These are phyloP conservation scores for Amorphotheca resinae DNA, from an alignment of 495 filamentous ascomycete genomes.

Conservation along the genomic window DNA sequence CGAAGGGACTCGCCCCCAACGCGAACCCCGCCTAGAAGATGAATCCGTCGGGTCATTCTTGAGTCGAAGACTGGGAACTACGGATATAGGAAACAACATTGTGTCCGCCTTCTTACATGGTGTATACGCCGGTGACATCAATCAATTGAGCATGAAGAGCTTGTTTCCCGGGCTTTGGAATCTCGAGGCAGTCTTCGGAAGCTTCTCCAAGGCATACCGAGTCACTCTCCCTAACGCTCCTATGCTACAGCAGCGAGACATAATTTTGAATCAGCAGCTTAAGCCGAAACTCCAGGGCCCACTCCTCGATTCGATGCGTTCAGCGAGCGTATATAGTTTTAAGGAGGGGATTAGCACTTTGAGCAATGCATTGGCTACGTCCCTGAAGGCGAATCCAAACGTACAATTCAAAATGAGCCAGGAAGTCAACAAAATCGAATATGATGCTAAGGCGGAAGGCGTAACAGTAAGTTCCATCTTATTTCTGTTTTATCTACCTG, in stretches of 20 bases:
- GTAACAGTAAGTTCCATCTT: conserved; percentile 17
- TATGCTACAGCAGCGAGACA: not conserved
- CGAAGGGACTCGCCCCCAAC: conserved; percentile 13
- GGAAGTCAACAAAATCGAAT: conserved; percentile 19
- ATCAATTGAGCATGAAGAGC: conserved; percentile 58
- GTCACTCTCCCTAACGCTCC: not conserved
- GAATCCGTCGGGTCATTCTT: conserved; percentile 66
- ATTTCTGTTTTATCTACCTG: conserved; percentile 1
- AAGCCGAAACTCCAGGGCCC: not conserved
- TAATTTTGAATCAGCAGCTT: not conserved
- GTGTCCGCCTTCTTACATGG: conserved; percentile 74
- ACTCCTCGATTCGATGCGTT: not conserved
- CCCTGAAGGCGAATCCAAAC: conserved; percentile 29
- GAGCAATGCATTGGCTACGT: conserved; percentile 28
- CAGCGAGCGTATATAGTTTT: conserved; percentile 44
- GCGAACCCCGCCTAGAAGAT: conserved; percentile 32
- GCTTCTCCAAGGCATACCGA: conserved; percentile 1
- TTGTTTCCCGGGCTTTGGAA: conserved; percentile 42
- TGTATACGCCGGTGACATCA: conserved; percentile 86
- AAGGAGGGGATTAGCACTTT: conserved; percentile 40
- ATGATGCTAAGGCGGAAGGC: conserved; percentile 11
- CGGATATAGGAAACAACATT: conserved; percentile 56
- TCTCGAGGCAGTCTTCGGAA: conserved; percentile 32
- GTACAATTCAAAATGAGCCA: conserved; percentile 33
- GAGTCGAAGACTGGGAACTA: conserved; percentile 37